These are phyloP conservation scores for Oryza brachyantha DNA, from an alignment of 176 grass and related monocot species.

Conservation along the genomic window DNA sequence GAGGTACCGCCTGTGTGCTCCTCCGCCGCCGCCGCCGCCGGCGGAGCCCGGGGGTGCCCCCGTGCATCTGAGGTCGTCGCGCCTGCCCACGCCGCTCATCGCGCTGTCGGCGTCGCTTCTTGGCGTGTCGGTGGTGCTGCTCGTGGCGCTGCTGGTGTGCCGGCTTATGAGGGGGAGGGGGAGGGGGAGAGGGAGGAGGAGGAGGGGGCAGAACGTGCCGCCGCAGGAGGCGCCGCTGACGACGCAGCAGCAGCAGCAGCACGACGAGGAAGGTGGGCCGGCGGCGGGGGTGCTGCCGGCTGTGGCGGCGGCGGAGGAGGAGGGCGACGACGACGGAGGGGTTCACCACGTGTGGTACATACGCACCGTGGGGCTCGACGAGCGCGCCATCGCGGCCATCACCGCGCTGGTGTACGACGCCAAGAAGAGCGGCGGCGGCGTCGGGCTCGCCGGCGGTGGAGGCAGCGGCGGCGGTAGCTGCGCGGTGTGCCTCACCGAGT, in stretches of 20 bases:
- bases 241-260: background rate
- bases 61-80: slow-evolving; percentile 37
- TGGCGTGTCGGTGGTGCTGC: slow-evolving; percentile 24
- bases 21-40: background rate
- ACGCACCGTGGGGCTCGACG: slow-evolving; percentile 77
- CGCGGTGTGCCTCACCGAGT: slow-evolving; percentile 79
- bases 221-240: slow-evolving; percentile 10
- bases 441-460: background rate
- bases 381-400: slow-evolving; percentile 71
- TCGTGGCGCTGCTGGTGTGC: slow-evolving; percentile 38
- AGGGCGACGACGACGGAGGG: slow-evolving; percentile 17
- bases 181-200: background rate
- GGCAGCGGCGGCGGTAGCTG: slow-evolving; percentile 27
- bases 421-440: slow-evolving; percentile 18
- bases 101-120: slow-evolving; percentile 46
- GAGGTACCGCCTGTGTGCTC: background rate
- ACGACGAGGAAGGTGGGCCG: background rate
- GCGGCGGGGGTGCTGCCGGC: background rate
- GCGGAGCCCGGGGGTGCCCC: slow-evolving; percentile 26
- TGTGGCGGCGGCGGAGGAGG: background rate
- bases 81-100: slow-evolving; percentile 39
- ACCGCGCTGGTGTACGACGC: slow-evolving; percentile 64
- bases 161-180: background rate
- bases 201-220: background rate
- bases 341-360: slow-evolving; percentile 85